These are phyloP conservation scores for Boletus reticuloceps DNA, from an alignment of 768 basidiomycete genomes.

Conservation along the genomic window DNA sequence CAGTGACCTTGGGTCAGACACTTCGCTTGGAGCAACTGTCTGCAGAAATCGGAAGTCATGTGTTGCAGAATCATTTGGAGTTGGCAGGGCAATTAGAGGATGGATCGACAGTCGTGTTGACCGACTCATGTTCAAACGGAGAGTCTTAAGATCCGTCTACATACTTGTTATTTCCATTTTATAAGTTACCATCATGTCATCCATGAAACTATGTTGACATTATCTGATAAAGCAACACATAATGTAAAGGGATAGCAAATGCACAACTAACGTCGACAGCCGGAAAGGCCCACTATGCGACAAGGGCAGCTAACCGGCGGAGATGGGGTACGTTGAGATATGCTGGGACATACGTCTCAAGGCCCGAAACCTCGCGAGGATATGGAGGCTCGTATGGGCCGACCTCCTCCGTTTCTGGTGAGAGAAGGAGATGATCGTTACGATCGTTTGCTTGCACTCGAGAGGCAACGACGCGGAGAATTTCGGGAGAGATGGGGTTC, in stretches of 20 bases:
- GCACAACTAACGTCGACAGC: conserved; percentile 1
- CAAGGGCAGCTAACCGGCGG: conserved; percentile 81
- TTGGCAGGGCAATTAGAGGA: conserved; percentile 55
- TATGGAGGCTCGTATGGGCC: conserved; percentile 92
- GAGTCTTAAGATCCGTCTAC: background rate
- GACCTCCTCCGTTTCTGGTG: conserved; percentile 96
- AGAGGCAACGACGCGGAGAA: conserved; percentile 93
- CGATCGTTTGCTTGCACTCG: conserved; percentile 95
- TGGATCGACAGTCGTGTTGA: conserved; percentile 35
- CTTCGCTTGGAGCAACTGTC: conserved; percentile 37
- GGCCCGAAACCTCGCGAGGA: conserved; percentile 89
- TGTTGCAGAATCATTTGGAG: conserved; percentile 47
- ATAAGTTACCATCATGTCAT: background rate
- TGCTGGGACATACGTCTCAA: conserved; percentile 95
- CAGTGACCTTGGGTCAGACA: conserved; percentile 38
- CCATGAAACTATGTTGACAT: conserved; percentile 11
- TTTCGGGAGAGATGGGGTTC: conserved; percentile 97
- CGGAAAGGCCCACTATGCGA: conserved; percentile 47
- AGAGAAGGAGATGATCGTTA: conserved; percentile 92
- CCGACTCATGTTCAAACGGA: background rate
- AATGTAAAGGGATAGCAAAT: conserved; percentile 16
- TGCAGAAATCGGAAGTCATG: conserved; percentile 22
- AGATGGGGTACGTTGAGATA: conserved; percentile 89
- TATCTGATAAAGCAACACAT: conserved; percentile 19
- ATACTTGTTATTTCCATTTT: background rate